Evolutionary conservation across 2,329 filamentous ascomycete species (phyloP).

Genomic region (Domatiomyces globalis): DNA sequence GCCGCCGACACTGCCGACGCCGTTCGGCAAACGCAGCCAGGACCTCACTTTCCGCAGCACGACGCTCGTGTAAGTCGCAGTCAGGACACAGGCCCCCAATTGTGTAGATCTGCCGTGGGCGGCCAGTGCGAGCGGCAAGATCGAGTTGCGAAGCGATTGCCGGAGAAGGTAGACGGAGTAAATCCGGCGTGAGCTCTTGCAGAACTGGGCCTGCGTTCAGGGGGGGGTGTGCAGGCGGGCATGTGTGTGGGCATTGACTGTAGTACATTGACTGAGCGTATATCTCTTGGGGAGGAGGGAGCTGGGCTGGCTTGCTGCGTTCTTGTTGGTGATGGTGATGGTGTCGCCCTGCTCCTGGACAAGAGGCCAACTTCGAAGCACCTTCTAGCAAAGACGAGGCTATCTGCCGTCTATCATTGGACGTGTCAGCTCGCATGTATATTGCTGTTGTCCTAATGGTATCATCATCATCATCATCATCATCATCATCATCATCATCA

Average conservation of each 20-base stretch:
- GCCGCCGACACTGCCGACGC: too few species aligned
- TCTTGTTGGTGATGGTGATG: too few species aligned
- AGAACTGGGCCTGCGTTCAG: slow-evolving; percentile 6
- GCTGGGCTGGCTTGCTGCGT: too few species aligned
- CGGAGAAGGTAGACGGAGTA: neutral
- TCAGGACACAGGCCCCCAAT: too few species aligned
- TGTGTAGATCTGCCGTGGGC: neutral
- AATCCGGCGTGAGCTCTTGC: neutral
- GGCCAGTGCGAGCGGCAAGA: neutral
- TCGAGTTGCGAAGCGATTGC: neutral
- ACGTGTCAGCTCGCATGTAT: neutral
- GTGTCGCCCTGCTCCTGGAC: neutral
- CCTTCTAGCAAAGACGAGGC: neutral
- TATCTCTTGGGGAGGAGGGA: slow-evolving; percentile 9
- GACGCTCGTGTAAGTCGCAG: too few species aligned
- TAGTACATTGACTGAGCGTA: slow-evolving; percentile 13
- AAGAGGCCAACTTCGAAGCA: neutral
- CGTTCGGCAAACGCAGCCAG: too few species aligned
- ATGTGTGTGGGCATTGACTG: slow-evolving; percentile 12
- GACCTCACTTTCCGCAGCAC: too few species aligned
- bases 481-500: too few species aligned
- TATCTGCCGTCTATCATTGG: neutral
- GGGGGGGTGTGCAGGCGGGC: slow-evolving; percentile 11
- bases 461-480: too few species aligned
- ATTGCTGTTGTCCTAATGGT: too few species aligned